Evolutionary conservation across 257 asterid genomes (phyloP).

Genomic region (Cordia subcordata): DNA sequence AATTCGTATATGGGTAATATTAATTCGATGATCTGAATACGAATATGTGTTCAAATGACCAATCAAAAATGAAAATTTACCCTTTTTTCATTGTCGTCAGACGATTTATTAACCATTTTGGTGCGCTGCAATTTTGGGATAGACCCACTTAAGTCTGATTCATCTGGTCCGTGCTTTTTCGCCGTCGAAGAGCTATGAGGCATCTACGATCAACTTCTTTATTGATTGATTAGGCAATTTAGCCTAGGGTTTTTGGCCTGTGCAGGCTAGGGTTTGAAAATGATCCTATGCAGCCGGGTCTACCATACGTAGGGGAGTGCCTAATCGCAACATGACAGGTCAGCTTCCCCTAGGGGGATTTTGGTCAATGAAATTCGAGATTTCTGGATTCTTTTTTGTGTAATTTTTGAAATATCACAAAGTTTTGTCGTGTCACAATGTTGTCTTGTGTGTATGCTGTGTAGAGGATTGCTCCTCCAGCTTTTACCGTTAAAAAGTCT

Average conservation of each 20-base stretch:
- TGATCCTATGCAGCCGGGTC: neutral
- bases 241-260: slow-evolving; percentile 46
- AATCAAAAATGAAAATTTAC: slow-evolving; percentile 11
- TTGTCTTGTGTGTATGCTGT: neutral
- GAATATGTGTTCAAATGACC: neutral
- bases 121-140: slow-evolving; percentile 46
- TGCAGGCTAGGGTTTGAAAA: neutral
- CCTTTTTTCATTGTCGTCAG: slow-evolving; percentile 65
- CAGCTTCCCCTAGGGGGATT: neutral
- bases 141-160: slow-evolving; percentile 41
- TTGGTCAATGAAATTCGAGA: neutral
- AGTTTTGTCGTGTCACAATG: too few species aligned
- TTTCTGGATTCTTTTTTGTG: too few species aligned
- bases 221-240: slow-evolving; percentile 16
- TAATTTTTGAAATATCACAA: too few species aligned
- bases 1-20: neutral
- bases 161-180: slow-evolving; percentile 50
- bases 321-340: neutral
- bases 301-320: neutral
- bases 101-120: slow-evolving; percentile 43
- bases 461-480: neutral
- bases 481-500: slow-evolving; percentile 9
- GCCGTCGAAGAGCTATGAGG: slow-evolving; percentile 28
- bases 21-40: neutral
- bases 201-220: slow-evolving; percentile 29